A percentile compares a stretch with the other conserved stretches of the same genome.
Conservation (phyloP, 768 basidiomycete genomes). For the Hypsizygus marmoreus region DNA sequence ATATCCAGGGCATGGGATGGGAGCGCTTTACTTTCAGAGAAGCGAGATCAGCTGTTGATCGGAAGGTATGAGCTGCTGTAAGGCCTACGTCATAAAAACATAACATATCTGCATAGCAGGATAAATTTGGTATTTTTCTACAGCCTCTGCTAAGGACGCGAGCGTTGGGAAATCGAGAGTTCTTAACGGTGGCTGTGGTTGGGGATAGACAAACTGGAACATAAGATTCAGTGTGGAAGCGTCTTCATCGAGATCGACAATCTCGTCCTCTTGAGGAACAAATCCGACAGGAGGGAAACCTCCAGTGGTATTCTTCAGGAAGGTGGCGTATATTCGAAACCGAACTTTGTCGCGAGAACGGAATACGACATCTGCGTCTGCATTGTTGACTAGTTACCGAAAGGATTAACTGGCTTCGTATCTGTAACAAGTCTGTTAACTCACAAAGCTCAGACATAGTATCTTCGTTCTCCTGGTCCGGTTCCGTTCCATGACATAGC, state of each 20-base stretch:
- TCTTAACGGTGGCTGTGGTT: neutral
- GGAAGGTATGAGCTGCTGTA: neutral
- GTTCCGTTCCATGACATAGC: too few relatives aligned
- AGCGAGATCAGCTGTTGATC: neutral
- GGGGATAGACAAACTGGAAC: slow-evolving; percentile 1
- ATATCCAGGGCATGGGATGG: neutral
- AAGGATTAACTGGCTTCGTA: too few relatives aligned
- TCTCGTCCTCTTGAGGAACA: neutral
- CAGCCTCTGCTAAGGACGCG: neutral
- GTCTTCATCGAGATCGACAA: neutral
- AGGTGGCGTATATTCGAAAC: neutral
- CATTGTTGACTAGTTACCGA: slow-evolving; percentile 3
- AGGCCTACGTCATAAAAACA: neutral
- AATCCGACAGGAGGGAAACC: neutral
- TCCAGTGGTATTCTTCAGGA: neutral
- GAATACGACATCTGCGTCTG: slow-evolving; percentile 3
- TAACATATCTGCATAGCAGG: neutral
- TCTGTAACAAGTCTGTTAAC: too few relatives aligned
- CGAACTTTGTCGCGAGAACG: neutral
- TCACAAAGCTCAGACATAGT: too few relatives aligned
- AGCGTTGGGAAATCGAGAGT: neutral
- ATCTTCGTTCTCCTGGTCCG: too few relatives aligned
- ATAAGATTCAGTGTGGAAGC: neutral
- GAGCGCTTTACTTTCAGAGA: neutral
- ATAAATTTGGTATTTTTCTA: neutral